Base-by-base conservation (phyloP, 805 yeast genomes). In the Yamadazyma philogaea region DNA sequence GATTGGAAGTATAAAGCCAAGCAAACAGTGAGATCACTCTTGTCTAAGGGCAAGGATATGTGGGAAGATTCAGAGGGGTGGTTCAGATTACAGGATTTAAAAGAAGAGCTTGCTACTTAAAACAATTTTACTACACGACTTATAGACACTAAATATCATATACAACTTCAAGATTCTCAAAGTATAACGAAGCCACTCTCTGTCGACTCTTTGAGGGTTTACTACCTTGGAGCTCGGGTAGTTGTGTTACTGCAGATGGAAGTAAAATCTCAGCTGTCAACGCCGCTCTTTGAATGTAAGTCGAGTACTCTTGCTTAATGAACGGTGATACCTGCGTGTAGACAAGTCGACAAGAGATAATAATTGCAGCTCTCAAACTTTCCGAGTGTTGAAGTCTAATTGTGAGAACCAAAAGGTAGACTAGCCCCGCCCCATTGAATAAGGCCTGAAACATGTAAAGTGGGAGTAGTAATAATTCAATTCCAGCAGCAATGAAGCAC, bases 1-100 rank as follows among this genome's bases (percentile, higher is more conserved):
- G 96, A 89, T 57, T 90, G 97, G 97, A 84, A 79, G 56, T 86
- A 83, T 64, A 88, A 88, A 59, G 82, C 95, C 1, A 75, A 82
- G 48, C 74, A 85, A 12, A 70, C 86, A 1, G 74, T 89, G 16
- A 75, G 95, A 55, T 76, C 87, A 1, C 68, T 89, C 50, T 74
- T 86, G 78, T 81, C 91, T 14, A 84, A 82, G 56, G 96, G 96
- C 7, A 83, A 78, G 53, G 67, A 71, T 18, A 74, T 74, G 48
- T 89, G 96, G 96, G 90, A 85, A 52, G 88, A 77, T 47, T 71
- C 84, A 2, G 82, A 77, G 27, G 93, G 88, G 1, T 89, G 91
- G 87, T 79, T 81, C 32, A 73, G 70, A 47, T 63, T 89, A 43
- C 63, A 69, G 43, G 78, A 74, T 24, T 50, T 79, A 57, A 79